Evolutionary conservation across 345 rosid genomes (phyloP).

Genomic region (Lepidium aucheri): DNA sequence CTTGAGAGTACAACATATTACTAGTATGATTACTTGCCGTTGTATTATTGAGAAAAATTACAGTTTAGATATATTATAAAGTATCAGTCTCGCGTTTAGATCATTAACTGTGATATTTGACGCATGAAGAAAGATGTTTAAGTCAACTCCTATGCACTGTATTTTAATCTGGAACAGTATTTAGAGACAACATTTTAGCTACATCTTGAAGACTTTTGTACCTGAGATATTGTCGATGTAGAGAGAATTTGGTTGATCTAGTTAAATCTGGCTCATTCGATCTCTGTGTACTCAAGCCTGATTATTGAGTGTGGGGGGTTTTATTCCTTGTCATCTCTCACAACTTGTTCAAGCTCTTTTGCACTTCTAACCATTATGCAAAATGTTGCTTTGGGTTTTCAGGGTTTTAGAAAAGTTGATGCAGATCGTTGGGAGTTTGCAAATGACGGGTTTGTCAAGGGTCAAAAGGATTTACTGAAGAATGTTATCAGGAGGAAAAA

Average conservation of each 20-base stretch:
- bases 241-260: background rate
- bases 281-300: background rate
- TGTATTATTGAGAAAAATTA: background rate
- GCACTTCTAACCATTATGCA: too few species aligned
- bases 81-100: too few species aligned
- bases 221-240: background rate
- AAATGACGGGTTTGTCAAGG: slow-evolving; percentile 71
- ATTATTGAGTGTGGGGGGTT: background rate
- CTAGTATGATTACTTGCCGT: background rate
- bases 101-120: too few species aligned
- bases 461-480: slow-evolving; percentile 62
- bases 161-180: background rate
- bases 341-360: too few species aligned
- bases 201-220: background rate
- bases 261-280: background rate
- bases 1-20: background rate
- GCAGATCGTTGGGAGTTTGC: slow-evolving; percentile 86
- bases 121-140: background rate
- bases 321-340: background rate
- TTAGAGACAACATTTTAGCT: background rate
- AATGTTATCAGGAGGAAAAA: slow-evolving; percentile 64
- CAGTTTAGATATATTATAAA: too few species aligned
- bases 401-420: slow-evolving; percentile 90
- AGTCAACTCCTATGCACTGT: background rate
- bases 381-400: slow-evolving; percentile 5